Conservation (phyloP, 2,329 filamentous ascomycete species). For the Zymoseptoria tritici region DNA sequence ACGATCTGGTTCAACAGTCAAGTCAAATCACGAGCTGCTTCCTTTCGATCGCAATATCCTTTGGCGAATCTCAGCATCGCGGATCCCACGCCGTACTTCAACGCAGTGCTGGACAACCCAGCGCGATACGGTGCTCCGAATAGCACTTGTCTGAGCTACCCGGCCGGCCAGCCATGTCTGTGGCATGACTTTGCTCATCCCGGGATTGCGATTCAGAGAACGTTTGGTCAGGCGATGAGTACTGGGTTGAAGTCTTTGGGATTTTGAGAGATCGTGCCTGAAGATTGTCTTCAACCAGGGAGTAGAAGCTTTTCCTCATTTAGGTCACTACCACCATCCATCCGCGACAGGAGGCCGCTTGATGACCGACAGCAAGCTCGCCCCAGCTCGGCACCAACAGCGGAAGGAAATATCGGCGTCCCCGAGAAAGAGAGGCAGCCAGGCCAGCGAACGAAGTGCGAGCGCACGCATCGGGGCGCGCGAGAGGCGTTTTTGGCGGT, state of each 20-base stretch:
- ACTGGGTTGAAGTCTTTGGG: background rate
- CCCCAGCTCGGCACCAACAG: no score
- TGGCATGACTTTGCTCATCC: conserved; percentile 10
- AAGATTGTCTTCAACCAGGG: no score
- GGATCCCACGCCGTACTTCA: conserved; percentile 1
- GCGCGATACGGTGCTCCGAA: conserved; percentile 7
- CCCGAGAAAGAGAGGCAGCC: no score
- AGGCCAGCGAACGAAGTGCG: no score
- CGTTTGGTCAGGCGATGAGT: conserved; percentile 10
- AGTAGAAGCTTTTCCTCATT: no score
- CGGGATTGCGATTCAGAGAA: conserved; percentile 5
- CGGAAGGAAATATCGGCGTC: no score
- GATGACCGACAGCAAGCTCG: no score
- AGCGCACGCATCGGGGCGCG: no score
- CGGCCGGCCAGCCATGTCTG: conserved; percentile 8
- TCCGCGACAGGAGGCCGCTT: no score
- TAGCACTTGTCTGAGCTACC: conserved; percentile 5
- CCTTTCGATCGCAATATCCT: background rate
- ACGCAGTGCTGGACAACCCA: conserved; percentile 3
- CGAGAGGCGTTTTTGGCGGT: no score
- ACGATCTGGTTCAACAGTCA: conserved; percentile 1
- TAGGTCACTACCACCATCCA: no score
- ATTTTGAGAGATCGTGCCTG: background rate
- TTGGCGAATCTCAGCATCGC: background rate
- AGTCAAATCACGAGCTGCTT: background rate